These are phyloP conservation scores for Pleurotus tuber-regium DNA, from an alignment of 768 basidiomycete species.

Conservation along the genomic window DNA sequence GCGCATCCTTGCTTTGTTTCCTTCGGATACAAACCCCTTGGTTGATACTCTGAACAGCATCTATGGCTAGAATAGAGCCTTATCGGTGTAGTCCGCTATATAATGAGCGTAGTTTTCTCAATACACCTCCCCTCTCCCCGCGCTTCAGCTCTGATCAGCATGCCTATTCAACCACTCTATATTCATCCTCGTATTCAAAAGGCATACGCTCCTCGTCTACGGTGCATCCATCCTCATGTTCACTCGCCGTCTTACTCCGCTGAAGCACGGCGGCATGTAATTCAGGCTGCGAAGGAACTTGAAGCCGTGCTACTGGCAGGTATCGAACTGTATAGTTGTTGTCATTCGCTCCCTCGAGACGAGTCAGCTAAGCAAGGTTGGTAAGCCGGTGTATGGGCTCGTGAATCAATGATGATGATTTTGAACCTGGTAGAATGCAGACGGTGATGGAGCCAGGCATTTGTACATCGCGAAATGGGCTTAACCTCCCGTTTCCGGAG, in stretches of 20 bases:
- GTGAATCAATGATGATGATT: no score
- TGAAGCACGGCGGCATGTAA: background rate
- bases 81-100: slow-evolving; percentile 5
- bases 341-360: no score
- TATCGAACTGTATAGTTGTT: background rate
- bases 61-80: slow-evolving; percentile 2
- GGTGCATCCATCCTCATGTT: background rate
- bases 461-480: no score
- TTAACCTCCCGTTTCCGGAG: no score
- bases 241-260: background rate
- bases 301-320: background rate
- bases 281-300: slow-evolving; percentile 3
- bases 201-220: slow-evolving; percentile 5
- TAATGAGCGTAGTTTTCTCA: background rate
- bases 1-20: slow-evolving; percentile 1
- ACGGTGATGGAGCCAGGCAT: no score
- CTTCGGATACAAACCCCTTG: background rate
- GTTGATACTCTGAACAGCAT: background rate
- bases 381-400: no score
- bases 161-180: slow-evolving; percentile 9
- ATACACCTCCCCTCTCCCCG: background rate
- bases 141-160: background rate
- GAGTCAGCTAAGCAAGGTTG: no score
- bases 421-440: no score
- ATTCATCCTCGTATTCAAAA: slow-evolving; percentile 10